Evolutionary conservation across 768 basidiomycete species (phyloP).

Genomic region (Botryobasidium botryosum): DNA sequence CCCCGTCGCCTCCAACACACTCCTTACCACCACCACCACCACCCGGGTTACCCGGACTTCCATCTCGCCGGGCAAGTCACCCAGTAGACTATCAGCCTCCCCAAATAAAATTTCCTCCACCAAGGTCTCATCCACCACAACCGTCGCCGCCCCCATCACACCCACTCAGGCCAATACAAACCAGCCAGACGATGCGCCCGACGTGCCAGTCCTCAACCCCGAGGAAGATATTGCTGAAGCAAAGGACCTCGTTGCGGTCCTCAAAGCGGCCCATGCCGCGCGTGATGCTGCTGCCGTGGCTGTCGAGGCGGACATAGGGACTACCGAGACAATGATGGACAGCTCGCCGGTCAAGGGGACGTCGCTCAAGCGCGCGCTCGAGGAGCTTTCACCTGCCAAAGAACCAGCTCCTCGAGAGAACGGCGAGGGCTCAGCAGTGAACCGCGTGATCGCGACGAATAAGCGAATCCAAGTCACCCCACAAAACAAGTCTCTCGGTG

Average conservation of each 20-base stretch:
- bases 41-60: no score
- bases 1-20: no score
- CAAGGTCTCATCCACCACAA: conserved; percentile 25
- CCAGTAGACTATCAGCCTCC: neutral
- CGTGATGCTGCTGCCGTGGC: conserved; percentile 15
- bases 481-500: conserved; percentile 44
- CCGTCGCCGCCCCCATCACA: conserved; percentile 14
- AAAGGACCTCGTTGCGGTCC: conserved; percentile 50
- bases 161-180: conserved; percentile 46
- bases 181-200: conserved; percentile 33
- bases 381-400: no score
- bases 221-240: conserved; percentile 63
- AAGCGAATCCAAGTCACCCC: neutral
- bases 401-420: conserved; percentile 9
- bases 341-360: no score
- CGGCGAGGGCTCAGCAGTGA: conserved; percentile 11
- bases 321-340: no score
- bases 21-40: no score
- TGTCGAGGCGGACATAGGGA: conserved; percentile 12
- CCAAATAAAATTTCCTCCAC: conserved; percentile 15
- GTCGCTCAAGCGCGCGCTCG: conserved; percentile 4
- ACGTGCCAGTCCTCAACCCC: conserved; percentile 42
- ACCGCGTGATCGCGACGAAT: conserved; percentile 4
- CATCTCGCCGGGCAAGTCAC: conserved; percentile 14
- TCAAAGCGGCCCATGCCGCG: conserved; percentile 44